phyloP scores from a whole-genome alignment of 805 yeast species.

The Metschnikowia kunwiensis region DNA sequence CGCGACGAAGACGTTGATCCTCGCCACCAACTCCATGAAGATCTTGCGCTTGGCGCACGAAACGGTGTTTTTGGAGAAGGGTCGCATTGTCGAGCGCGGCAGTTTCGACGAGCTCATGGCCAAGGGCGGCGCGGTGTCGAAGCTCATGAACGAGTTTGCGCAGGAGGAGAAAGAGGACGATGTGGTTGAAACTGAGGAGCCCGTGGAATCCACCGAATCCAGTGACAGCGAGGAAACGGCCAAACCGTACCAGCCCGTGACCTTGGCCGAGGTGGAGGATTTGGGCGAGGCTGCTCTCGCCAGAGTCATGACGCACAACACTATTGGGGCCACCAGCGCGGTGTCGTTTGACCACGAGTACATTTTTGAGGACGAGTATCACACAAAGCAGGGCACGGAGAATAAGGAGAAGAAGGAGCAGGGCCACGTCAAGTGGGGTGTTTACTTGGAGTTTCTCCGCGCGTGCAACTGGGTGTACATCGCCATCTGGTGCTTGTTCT shows the following conservation, averaged over 20 bases:
- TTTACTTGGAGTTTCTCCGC: slow-evolving; percentile 28
- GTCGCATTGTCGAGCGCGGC: slow-evolving; percentile 56
- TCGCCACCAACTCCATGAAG: slow-evolving; percentile 57
- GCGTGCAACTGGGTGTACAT: slow-evolving; percentile 32
- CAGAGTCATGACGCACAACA: slow-evolving; percentile 16
- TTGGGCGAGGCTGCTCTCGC: slow-evolving; percentile 15
- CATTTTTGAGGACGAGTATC: slow-evolving; percentile 27
- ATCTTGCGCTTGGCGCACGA: slow-evolving; percentile 57
- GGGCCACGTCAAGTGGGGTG: slow-evolving; percentile 30
- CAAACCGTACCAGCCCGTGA: slow-evolving; percentile 11
- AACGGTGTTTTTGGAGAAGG: slow-evolving; percentile 56
- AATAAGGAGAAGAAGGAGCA: slow-evolving; percentile 18
- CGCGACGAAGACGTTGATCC: slow-evolving; percentile 48
- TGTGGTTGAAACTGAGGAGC: slow-evolving; percentile 1
- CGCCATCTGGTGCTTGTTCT: slow-evolving; percentile 19
- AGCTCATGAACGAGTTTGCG: slow-evolving; percentile 32
- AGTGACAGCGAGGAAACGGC: slow-evolving; percentile 6
- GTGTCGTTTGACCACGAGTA: slow-evolving; percentile 35
- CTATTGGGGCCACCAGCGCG: slow-evolving; percentile 27
- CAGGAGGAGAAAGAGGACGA: slow-evolving; percentile 17
- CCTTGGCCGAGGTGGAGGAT: slow-evolving; percentile 24
- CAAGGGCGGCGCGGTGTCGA: slow-evolving; percentile 32
- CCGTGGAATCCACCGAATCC: slow-evolving; percentile 7
- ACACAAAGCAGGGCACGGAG: slow-evolving; percentile 15
- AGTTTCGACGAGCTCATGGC: slow-evolving; percentile 48